These are phyloP conservation scores for Puccinia novopanici DNA, from an alignment of 1,284 basidiomycete genomes.

Conservation along the genomic window DNA sequence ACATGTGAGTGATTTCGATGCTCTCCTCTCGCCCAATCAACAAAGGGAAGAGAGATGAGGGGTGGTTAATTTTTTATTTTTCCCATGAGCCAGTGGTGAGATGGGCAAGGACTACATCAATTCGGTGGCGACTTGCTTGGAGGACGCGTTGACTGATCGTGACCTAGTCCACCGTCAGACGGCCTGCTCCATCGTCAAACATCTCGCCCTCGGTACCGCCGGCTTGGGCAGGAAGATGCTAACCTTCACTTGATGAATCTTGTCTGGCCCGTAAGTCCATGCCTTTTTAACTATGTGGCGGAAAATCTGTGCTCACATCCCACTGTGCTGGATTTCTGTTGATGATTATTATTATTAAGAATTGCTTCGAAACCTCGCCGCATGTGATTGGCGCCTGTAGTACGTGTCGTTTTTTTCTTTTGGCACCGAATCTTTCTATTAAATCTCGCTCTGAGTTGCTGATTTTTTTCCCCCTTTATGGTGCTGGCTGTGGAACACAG, in stretches of 20 bases:
- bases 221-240: conserved; percentile 97
- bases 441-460: conserved; percentile 30
- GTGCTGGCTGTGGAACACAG: conserved; percentile 30
- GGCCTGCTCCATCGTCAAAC: conserved; percentile 97
- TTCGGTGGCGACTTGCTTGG: conserved; percentile 93
- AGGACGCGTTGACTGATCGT: conserved; percentile 95
- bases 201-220: conserved; percentile 92
- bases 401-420: conserved; percentile 5
- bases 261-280: conserved; percentile 76
- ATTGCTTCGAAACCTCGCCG: conserved; percentile 66
- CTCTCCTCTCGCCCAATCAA: too few species aligned
- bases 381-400: conserved; percentile 84
- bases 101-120: conserved; percentile 98
- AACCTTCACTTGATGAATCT: conserved; percentile 97
- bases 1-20: conserved; percentile 64
- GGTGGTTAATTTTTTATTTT: not conserved
- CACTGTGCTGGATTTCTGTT: conserved; percentile 6
- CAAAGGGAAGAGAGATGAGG: too few species aligned
- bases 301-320: not conserved
- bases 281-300: not conserved
- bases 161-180: conserved; percentile 98
- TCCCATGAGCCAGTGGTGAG: conserved; percentile 66
- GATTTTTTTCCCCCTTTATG: not conserved
- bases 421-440: not conserved
- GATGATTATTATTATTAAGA: not conserved